Conservation (phyloP, 257 asterid species). For the Solanum clarkiae region DNA sequence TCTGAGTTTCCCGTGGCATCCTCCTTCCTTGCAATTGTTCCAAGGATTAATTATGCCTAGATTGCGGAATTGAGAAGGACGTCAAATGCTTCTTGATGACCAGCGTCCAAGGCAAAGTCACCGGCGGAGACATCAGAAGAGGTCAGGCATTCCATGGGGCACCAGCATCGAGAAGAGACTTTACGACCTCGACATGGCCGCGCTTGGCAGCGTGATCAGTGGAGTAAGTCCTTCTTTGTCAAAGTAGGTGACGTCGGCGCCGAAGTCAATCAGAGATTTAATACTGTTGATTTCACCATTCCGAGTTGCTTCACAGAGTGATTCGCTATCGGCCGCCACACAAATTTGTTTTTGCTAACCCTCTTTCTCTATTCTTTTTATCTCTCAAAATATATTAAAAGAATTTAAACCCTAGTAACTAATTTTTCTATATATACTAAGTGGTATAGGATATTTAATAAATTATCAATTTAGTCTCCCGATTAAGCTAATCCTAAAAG, state of each 20-base stretch:
- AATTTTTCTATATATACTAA: too few relatives aligned
- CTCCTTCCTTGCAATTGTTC: slow-evolving; percentile 84
- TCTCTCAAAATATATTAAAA: too few relatives aligned
- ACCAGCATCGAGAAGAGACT: slow-evolving; percentile 62
- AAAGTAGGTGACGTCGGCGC: slow-evolving; percentile 74
- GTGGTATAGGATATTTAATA: too few relatives aligned
- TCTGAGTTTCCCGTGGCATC: slow-evolving; percentile 24
- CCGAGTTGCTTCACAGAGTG: slow-evolving; percentile 62
- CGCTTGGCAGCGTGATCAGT: slow-evolving; percentile 80
- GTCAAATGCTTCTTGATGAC: slow-evolving; percentile 75
- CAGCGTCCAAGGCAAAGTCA: slow-evolving; percentile 85
- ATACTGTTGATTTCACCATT: slow-evolving; percentile 35
- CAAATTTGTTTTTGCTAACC: too few relatives aligned
- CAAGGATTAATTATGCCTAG: slow-evolving; percentile 86
- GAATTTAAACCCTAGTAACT: too few relatives aligned
- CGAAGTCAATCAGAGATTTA: slow-evolving; percentile 43
- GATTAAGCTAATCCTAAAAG: too few relatives aligned
- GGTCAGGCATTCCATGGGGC: slow-evolving; percentile 88
- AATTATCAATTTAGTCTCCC: too few relatives aligned
- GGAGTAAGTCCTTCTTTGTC: slow-evolving; percentile 67
- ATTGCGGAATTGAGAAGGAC: slow-evolving; percentile 74
- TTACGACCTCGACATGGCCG: slow-evolving; percentile 48
- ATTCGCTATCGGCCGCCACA: slow-evolving; percentile 56
- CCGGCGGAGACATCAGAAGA: slow-evolving; percentile 82
- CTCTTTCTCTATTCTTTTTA: too few relatives aligned